Conservation (phyloP, 768 basidiomycete species). For the Russula dissimulans region DNA sequence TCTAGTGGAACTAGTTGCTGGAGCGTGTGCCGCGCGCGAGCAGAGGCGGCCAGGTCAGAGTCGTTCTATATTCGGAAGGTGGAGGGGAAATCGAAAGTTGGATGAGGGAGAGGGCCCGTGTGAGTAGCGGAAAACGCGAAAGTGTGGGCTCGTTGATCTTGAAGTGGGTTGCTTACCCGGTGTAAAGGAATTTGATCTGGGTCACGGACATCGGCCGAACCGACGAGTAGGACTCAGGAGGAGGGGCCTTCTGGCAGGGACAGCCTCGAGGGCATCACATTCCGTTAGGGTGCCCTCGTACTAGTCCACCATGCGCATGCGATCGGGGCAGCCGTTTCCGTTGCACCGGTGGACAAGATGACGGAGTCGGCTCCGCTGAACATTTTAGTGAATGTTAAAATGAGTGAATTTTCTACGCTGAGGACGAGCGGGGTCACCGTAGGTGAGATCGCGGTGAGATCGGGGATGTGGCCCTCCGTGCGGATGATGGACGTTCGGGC, state of each 20-base stretch:
- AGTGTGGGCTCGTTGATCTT: no score
- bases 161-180: no score
- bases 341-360: conserved; percentile 40
- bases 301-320: conserved; percentile 50
- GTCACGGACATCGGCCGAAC: conserved; percentile 48
- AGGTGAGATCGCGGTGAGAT: conserved; percentile 33
- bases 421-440: conserved; percentile 42
- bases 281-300: conserved; percentile 59
- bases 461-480: conserved; percentile 35
- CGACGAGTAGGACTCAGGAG: conserved; percentile 53
- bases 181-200: no score
- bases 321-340: conserved; percentile 49
- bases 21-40: no score
- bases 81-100: no score
- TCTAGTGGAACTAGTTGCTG: no score
- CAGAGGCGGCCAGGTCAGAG: no score
- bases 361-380: conserved; percentile 34
- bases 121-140: no score
- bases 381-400: conserved; percentile 35
- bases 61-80: no score
- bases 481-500: conserved; percentile 50
- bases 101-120: no score
- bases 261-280: conserved; percentile 54
- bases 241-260: conserved; percentile 39
- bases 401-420: conserved; percentile 45